Evolutionary conservation across 768 basidiomycete species (phyloP).

Genomic region (Dentipellis sp.): DNA sequence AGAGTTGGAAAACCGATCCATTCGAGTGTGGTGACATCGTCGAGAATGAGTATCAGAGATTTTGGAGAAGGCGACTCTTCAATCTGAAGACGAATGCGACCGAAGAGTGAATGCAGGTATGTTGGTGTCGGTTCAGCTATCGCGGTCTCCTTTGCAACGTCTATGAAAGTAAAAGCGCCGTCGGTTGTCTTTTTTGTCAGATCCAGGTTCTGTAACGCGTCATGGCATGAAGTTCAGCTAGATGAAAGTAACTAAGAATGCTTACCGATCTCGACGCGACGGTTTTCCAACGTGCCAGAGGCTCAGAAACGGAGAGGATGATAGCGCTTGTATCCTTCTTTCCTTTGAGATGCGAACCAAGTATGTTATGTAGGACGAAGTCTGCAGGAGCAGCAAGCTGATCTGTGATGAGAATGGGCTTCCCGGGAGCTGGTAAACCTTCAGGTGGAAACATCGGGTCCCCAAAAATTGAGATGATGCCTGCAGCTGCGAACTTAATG

Average conservation of each 20-base stretch:
- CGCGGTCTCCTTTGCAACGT: slow-evolving; percentile 29
- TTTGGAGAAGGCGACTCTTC: too few species aligned
- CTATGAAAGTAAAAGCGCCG: slow-evolving; percentile 40
- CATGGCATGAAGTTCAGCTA: background rate
- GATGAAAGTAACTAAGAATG: slow-evolving; percentile 1
- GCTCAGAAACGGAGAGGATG: slow-evolving; percentile 51
- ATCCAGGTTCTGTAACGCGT: slow-evolving; percentile 6
- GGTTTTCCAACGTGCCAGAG: slow-evolving; percentile 50
- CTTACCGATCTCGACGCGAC: slow-evolving; percentile 56
- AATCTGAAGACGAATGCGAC: too few species aligned
- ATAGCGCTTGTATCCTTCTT: slow-evolving; percentile 26
- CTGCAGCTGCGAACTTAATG: too few species aligned
- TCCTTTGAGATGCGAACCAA: slow-evolving; percentile 45
- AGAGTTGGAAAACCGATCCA: slow-evolving; percentile 55
- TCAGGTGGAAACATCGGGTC: background rate
- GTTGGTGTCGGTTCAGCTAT: too few species aligned
- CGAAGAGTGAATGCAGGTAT: too few species aligned
- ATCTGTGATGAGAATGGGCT: slow-evolving; percentile 59
- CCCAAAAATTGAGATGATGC: too few species aligned
- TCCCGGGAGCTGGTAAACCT: slow-evolving; percentile 25
- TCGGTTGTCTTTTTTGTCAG: slow-evolving; percentile 8
- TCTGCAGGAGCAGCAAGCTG: slow-evolving; percentile 63
- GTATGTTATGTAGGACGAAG: slow-evolving; percentile 52
- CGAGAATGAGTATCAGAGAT: slow-evolving; percentile 47
- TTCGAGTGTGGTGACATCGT: slow-evolving; percentile 57